Evolutionary conservation across 2,329 filamentous ascomycete species (phyloP).

Genomic region (Colletotrichum viniferum): DNA sequence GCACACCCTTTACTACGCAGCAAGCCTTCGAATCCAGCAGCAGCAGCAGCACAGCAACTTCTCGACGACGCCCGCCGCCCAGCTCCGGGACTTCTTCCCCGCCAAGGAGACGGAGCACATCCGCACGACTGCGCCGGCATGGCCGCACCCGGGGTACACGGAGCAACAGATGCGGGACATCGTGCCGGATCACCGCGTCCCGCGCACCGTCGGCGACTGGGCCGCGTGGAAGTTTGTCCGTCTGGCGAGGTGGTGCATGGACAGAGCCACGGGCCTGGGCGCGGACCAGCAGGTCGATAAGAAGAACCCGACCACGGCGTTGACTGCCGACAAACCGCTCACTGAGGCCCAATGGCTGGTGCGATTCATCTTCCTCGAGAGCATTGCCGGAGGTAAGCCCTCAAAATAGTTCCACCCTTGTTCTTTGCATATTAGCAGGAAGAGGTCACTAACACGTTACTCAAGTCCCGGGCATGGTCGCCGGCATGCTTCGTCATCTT

Average conservation of each 20-base stretch:
- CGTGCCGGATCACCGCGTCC: conserved; percentile 76
- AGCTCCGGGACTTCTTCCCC: conserved; percentile 67
- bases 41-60: conserved; percentile 37
- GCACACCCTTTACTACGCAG: conserved; percentile 10
- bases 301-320: conserved; percentile 58
- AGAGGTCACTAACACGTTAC: background rate
- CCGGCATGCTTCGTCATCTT: conserved; percentile 90
- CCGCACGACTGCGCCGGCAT: conserved; percentile 66
- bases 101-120: conserved; percentile 65
- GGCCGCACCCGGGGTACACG: conserved; percentile 76
- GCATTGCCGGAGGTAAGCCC: conserved; percentile 70
- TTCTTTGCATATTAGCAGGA: background rate
- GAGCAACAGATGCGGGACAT: conserved; percentile 79
- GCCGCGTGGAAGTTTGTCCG: conserved; percentile 79
- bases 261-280: conserved; percentile 74
- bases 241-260: conserved; percentile 78
- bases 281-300: conserved; percentile 74
- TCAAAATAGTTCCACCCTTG: background rate
- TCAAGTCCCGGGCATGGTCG: conserved; percentile 90
- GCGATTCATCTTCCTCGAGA: conserved; percentile 79
- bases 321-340: conserved; percentile 63
- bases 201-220: conserved; percentile 76
- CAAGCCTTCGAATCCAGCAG: conserved; percentile 33
- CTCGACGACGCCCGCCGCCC: conserved; percentile 51
- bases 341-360: conserved; percentile 82